These are phyloP conservation scores for Lactarius quietus DNA, from an alignment of 768 basidiomycete species.

Conservation along the genomic window DNA sequence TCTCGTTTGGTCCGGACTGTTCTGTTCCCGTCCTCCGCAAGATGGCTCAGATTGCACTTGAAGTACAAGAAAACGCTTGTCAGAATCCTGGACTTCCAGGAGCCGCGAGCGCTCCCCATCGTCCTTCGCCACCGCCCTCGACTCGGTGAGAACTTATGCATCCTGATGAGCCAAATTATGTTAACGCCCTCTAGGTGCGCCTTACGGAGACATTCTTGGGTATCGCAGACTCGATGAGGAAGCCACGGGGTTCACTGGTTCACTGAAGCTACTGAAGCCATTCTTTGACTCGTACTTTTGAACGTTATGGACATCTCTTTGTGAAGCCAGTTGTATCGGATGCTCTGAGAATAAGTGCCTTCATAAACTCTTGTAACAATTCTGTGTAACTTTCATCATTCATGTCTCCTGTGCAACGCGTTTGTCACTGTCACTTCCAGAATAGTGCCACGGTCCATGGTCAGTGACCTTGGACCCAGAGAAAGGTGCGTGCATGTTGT, in stretches of 20 bases:
- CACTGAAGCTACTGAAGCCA: conserved; percentile 27
- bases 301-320: not conserved
- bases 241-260: conserved; percentile 50
- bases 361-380: not conserved
- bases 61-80: conserved; percentile 44
- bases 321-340: not conserved
- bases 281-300: not conserved
- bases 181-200: conserved; percentile 39
- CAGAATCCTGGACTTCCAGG: conserved; percentile 31
- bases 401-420: not conserved
- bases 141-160: conserved; percentile 1
- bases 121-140: conserved; percentile 44
- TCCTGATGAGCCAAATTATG: not conserved
- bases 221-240: conserved; percentile 55
- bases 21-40: conserved; percentile 35
- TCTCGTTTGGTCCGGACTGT: conserved; percentile 47
- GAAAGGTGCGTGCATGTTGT: too few relatives aligned
- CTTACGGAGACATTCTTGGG: conserved; percentile 56
- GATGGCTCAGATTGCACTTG: conserved; percentile 53
- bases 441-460: too few relatives aligned
- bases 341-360: not conserved
- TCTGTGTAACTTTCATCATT: not conserved
- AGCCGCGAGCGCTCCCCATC: not conserved
- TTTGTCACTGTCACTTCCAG: not conserved
- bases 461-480: not conserved